Evolutionary conservation across 805 yeast species (phyloP), one percentile per base, ranked within the genome.

Genomic region (Yarrowia alimentaria): DNA sequence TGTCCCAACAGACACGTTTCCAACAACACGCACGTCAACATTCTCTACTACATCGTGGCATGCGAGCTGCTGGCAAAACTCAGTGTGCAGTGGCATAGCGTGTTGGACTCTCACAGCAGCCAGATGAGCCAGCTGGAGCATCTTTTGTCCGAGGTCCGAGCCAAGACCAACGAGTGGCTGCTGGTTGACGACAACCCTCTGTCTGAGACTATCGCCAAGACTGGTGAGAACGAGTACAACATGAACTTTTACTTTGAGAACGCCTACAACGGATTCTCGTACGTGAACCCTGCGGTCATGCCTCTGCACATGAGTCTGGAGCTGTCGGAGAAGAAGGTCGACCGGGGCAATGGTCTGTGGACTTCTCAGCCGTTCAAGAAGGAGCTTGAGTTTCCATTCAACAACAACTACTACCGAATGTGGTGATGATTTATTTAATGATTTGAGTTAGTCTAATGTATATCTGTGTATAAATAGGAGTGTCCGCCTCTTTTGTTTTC

Each of bases 141-240:
- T 37, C 43, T 37, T 1, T 5, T 37, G 29, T 7, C 7, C 5
- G 30, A 24, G 30, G 30, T 37, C n/a, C 12, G 17, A 12, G 16
- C 30, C 21, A 37, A 37, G 30, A 37, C 43, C 12, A 17, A 9
- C 11, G 43, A 37, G 17, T 37, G 43, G 43, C 21, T 24, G 5
- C 21, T 17, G 30, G 43, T 24, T 16, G 43, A 37, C 19, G 43
- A 17, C 7, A 37, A 37, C 22, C 2, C 43, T 6, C 30, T 37
- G 16, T 37, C 43, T 6, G 43, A 37, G 30, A 37, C 24, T 30
- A 37, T 37, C n/a, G 43, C 43, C 22, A 24, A 25, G 22, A 37
- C 43, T 4, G 43, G 30, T 6, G 43, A 37, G 30, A 37, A 37
- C 30, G 43, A 37, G 43, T 37, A 37, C 43, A 37, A 37, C 43